Evolutionary conservation across 1,139 yeast species (phyloP), one percentile per base, ranked within the genome.

Genomic region (Pichia sp.): DNA sequence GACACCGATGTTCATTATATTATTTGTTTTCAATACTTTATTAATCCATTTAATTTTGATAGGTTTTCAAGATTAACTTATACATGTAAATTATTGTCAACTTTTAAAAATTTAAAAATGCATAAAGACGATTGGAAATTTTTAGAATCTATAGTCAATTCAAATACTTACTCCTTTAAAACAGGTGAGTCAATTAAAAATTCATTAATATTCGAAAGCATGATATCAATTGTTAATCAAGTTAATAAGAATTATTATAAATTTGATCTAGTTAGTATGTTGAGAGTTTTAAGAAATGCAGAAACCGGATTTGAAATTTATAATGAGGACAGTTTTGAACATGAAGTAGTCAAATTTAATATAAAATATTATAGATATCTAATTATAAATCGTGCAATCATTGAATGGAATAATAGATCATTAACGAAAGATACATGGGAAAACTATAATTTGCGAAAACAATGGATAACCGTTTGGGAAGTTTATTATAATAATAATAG

Each of bases 381-480:
- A 8, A 41, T 50, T 8, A 38, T 53, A 10, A 50, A 50, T 7
- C 30, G 46, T 25, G 51, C 51, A 13, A 38, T 48, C 5, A 42
- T n/a, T 19, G 55, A 53, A 44, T 50, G 50, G 51, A 53, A 43
- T 36, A 42, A 14, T 11, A 28, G 48, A 8, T 25, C 29, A 22
- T 19, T 53, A 18, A 47, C 46, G 1, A 14, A 5, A 2, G 39
- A 41, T 31, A 44, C 48, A 7, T 51, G 56, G 54, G 28, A 33
- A 14, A 34, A 36, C 7, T 43, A 53, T 31, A 22, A 48, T 13
- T 48, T 53, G 2, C 5, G 1, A 8, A 33, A 41, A 22, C 55
- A 53, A 48, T 53, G 54, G 53, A 30, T 14, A 13, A 39, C 18
- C 10, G 41, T 53, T 9, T 53, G 51, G 53, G 38, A 51, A 8